phyloP scores from a whole-genome alignment of 805 yeast genomes.

The Yamadazyma kitorensis region DNA sequence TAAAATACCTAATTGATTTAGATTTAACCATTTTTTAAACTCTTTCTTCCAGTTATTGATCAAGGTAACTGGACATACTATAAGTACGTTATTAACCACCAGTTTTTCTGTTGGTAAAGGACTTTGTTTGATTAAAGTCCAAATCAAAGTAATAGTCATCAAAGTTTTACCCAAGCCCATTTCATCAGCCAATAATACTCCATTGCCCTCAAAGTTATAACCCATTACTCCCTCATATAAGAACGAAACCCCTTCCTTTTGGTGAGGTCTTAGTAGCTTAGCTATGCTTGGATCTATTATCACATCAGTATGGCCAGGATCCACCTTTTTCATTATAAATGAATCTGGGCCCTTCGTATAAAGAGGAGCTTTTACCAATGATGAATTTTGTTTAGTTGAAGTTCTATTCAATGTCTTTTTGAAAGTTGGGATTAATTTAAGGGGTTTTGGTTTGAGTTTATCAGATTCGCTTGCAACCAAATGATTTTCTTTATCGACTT shows the following conservation, averaged over 20 bases:
- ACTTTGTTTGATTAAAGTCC: constrained; percentile 75
- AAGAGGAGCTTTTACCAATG: constrained; percentile 4
- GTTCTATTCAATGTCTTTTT: too few species aligned
- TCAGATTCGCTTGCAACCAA: too few species aligned
- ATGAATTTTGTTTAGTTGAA: too few species aligned
- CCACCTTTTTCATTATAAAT: constrained; percentile 4
- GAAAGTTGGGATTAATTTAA: too few species aligned
- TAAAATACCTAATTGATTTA: constrained; percentile 61
- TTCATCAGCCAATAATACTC: constrained; percentile 91
- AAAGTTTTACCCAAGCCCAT: constrained; percentile 85
- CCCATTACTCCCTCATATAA: constrained; percentile 84
- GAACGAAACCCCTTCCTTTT: constrained; percentile 77
- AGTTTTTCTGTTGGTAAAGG: constrained; percentile 37
- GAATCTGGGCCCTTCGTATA: constrained; percentile 5
- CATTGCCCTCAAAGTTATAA: constrained; percentile 48
- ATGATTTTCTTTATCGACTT: too few species aligned
- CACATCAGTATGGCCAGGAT: constrained; percentile 5
- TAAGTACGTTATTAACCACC: constrained; percentile 56
- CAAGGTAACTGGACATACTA: constrained; percentile 90
- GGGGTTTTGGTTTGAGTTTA: too few species aligned
- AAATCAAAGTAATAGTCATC: constrained; percentile 76
- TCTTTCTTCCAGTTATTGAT: constrained; percentile 86
- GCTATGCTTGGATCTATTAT: constrained; percentile 60
- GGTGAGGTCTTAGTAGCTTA: constrained; percentile 72
- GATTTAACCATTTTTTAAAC: constrained; percentile 83